Evolutionary conservation across 352 stramenopile genomes (phyloP), one percentile per base, ranked within the genome.

Genomic region (Phytophthora capsici): DNA sequence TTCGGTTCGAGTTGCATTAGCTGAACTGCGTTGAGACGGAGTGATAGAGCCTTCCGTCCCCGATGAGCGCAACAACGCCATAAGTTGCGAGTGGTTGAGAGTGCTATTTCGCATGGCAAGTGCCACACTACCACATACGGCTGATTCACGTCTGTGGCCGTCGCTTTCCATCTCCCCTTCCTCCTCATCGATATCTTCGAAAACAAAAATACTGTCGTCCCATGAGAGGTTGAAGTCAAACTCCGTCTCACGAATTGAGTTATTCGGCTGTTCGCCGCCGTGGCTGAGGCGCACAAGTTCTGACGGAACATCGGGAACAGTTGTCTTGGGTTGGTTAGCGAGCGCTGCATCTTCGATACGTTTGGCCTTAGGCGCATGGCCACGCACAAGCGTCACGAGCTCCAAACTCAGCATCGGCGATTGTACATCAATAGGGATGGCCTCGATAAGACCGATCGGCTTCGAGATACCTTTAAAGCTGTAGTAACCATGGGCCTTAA

Each of bases 181-280:
- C 25, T 80, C 75, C 26, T 84, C 73, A 30, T 81, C 75, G 20
- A 79, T 79, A 37, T 89, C 82, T 43, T 93, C 85, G 17, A 89
- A 85, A 30, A 93, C 82, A 52, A 87, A 77, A 57, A 93, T 88
- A 32, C 70, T 83, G 28, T 93, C 85, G 58, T 91, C 78, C 81
- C 81, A 91, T 20, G 81, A 89, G 9, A 84, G 45, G n/a, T 76
- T 80, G 20, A 88, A 76, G 41, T 88, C 83, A 9, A 87, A 73
- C 59, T 95, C 88, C 8, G 88, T 95, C 61, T 95, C 85, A 43
- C 88, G 85, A 63, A 95, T 95, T 28, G 85, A 93, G 45, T 93
- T 82, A 44, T 89, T 84, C 36, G 82, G 75, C 19, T 80, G 76
- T 57, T 94, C 84, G 17, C 79, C 78, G 17, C 77, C 82, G 34